These are phyloP conservation scores for Cyclotella baltica DNA, from an alignment of 108 stramenopile genomes.

Conservation along the genomic window DNA sequence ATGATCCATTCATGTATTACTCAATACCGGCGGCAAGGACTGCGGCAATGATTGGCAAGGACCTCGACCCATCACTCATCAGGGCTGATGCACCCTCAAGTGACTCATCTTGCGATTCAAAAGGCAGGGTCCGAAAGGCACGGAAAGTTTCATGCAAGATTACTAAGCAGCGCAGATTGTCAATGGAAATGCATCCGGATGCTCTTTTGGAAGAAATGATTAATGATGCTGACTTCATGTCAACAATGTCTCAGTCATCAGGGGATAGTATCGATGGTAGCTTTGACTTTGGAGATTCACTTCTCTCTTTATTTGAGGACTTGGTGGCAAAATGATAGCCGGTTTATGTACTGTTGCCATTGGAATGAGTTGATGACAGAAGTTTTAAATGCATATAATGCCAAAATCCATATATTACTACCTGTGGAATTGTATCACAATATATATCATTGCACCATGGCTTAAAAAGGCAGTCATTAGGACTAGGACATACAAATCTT, in stretches of 20 bases:
- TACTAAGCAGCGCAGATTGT: neutral
- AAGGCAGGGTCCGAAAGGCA: neutral
- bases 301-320: no score
- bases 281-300: no score
- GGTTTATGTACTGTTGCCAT: no score
- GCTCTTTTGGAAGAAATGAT: neutral
- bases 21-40: neutral
- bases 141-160: neutral
- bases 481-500: no score
- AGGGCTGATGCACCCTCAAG: neutral
- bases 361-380: no score
- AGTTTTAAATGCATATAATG: no score
- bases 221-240: neutral
- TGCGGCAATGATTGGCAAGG: neutral
- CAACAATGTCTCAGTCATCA: neutral
- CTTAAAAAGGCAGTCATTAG: no score
- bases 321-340: no score
- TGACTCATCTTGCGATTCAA: neutral
- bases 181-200: neutral
- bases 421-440: no score
- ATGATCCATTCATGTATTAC: constrained; percentile 7
- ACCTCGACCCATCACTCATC: neutral
- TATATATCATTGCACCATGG: no score
- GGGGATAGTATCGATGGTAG: no score
- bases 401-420: no score